Percentiles rank a stretch among this genome's conserved stretches.
These are phyloP conservation scores for Eucalyptus virginea DNA, from an alignment of 345 rosid species.

Conservation along the genomic window DNA sequence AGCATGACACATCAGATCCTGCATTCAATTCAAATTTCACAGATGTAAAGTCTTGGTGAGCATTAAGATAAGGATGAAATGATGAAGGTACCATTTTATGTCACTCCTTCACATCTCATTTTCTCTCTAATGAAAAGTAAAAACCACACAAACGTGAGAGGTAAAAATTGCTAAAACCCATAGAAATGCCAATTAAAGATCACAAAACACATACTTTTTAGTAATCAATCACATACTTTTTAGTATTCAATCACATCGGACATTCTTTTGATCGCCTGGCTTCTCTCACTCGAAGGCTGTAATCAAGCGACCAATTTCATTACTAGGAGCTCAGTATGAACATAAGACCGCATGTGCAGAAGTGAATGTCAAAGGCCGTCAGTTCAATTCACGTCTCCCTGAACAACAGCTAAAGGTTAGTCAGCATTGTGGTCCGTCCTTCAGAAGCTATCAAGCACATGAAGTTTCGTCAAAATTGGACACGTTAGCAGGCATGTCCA, in stretches of 20 bases:
- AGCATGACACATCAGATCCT: conserved; percentile 16
- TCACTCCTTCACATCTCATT: neutral
- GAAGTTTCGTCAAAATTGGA: neutral
- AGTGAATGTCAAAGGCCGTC: neutral
- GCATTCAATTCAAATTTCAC: neutral
- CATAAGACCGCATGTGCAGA: neutral
- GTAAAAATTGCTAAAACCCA: neutral
- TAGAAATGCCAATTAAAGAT: neutral
- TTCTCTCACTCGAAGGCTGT: neutral
- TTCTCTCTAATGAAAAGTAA: neutral
- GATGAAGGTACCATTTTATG: neutral
- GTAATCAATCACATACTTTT: neutral
- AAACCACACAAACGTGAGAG: neutral
- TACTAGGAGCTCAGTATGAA: neutral
- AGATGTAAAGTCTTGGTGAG: neutral
- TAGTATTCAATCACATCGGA: neutral
- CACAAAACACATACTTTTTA: neutral
- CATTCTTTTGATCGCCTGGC: neutral
- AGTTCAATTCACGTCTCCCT: neutral
- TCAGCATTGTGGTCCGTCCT: neutral
- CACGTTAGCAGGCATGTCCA: neutral
- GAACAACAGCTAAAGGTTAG: neutral
- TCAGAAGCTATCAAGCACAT: neutral
- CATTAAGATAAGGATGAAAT: neutral
- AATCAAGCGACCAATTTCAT: neutral